Base-by-base conservation (phyloP, 352 stramenopile species). In the Globisporangium solare region DNA sequence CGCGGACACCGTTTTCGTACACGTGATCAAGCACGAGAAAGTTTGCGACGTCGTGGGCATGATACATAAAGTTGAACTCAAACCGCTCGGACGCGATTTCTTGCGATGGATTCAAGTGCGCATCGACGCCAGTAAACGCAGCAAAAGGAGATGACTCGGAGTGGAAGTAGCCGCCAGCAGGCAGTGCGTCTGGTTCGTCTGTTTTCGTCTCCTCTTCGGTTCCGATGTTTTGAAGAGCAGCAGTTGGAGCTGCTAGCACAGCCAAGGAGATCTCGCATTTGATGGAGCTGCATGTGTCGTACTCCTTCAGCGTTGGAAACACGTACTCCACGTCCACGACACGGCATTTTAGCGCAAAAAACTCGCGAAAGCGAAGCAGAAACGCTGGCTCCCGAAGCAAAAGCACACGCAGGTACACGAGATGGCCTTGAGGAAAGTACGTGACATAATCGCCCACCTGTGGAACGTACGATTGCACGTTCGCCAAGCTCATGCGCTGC, bases 1-100 rank as follows among this genome's bases (percentile, higher is more conserved):
- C 71, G n/a, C 71, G 77, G n/a, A 96, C 76, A 15, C 85, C 85
- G 46, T 65, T 85, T 42, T 93, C 83, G 46, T 88, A 95, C 7
- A 78, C 62, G 51, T 94, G 80, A 52, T 93, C 78, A n/a, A 95
- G 62, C 27, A 96, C 70, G 24, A 96, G 49, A 47, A 95, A 96
- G 47, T 94, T 93, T 5, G 85, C 76, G 11, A 89, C 67, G 47
- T 94, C 80, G 58, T 92, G 83, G 6, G 85, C 82, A 42, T 92
- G 85, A 41, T 86, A 89, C 24, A 75, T 32, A 32, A 92, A 35
- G 51, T 83, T 86, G 59, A 96, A 89, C 47, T 61, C 63, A 41
- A 79, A 81, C 14, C 79, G 73, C 47, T 73, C 47, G 11, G 74
- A 76, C 13, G 71, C 57, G 13, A 71, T 64, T n/a, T 66, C 71